These are phyloP conservation scores for Solanum virginianum DNA, from an alignment of 257 asterid genomes.

Conservation along the genomic window DNA sequence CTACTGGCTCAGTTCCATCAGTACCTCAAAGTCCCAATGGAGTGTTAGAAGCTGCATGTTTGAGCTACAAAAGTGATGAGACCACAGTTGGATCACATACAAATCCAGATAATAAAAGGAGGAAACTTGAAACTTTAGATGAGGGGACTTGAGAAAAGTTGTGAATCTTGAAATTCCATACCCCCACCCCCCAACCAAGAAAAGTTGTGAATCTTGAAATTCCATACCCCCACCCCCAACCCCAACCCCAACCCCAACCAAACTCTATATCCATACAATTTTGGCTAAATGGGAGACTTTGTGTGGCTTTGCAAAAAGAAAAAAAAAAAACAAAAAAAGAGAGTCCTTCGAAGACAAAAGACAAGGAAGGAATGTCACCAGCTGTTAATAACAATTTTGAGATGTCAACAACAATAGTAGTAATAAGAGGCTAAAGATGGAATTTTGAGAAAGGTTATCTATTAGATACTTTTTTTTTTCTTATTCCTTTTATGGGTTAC, in stretches of 20 bases:
- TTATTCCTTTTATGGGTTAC: neutral
- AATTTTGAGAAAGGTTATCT: neutral
- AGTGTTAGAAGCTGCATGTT: slow-evolving; percentile 49
- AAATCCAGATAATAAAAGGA: slow-evolving; percentile 38
- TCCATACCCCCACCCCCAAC: neutral
- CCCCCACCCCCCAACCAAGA: neutral
- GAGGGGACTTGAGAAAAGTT: neutral
- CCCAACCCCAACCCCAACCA: neutral
- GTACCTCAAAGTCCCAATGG: slow-evolving; percentile 55
- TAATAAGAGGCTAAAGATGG: neutral
- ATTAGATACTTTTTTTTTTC: neutral
- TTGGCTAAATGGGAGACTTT: slow-evolving; percentile 15
- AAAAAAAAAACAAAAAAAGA: neutral
- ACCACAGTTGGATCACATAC: slow-evolving; percentile 25
- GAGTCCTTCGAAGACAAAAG: neutral
- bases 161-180: neutral
- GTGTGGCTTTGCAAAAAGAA: neutral
- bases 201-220: neutral
- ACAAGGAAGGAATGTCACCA: slow-evolving; percentile 10
- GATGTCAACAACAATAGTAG: neutral
- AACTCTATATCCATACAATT: neutral
- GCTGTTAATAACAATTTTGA: slow-evolving; percentile 4
- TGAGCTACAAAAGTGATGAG: slow-evolving; percentile 53
- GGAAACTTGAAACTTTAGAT: slow-evolving; percentile 25
- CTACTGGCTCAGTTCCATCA: slow-evolving; percentile 14